phyloP scores from a whole-genome alignment of 2,329 filamentous ascomycete genomes.

The Periglandula ipomoeae region DNA sequence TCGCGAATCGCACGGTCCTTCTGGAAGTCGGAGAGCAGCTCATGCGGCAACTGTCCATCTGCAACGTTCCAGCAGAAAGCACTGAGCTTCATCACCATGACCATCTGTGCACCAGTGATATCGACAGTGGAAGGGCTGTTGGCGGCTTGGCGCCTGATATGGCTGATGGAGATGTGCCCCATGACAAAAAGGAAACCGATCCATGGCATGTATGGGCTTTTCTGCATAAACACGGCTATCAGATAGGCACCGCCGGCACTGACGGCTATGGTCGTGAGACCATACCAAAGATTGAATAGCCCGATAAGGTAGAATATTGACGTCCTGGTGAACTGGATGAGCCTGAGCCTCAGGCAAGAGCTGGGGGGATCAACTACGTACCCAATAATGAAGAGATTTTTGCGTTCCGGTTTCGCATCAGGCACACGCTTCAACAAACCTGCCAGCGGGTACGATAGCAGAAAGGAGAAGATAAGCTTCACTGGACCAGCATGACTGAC shows the following conservation, averaged over 20 bases:
- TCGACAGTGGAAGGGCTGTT: constrained; percentile 62
- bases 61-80: constrained; percentile 98
- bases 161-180: constrained; percentile 88
- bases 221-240: constrained; percentile 71
- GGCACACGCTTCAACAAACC: constrained; percentile 83
- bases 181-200: constrained; percentile 88
- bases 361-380: constrained; percentile 29
- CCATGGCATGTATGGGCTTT: constrained; percentile 94
- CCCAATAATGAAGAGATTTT: constrained; percentile 82
- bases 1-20: constrained; percentile 68
- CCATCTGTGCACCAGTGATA: constrained; percentile 96
- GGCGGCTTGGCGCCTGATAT: constrained; percentile 70
- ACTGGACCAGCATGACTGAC: too few species aligned
- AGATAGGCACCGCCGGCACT: constrained; percentile 72
- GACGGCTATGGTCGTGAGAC: constrained; percentile 68
- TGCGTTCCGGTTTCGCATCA: constrained; percentile 70
- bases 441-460: constrained; percentile 87
- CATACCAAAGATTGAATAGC: constrained; percentile 85
- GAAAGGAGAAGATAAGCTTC: constrained; percentile 84
- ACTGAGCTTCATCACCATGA: constrained; percentile 92
- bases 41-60: constrained; percentile 72
- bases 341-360: neutral
- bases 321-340: constrained; percentile 40
- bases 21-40: constrained; percentile 78
- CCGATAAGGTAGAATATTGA: constrained; percentile 88